These are phyloP conservation scores for Trichosporon ovoides DNA, from an alignment of 1,284 basidiomycete species.

Conservation along the genomic window DNA sequence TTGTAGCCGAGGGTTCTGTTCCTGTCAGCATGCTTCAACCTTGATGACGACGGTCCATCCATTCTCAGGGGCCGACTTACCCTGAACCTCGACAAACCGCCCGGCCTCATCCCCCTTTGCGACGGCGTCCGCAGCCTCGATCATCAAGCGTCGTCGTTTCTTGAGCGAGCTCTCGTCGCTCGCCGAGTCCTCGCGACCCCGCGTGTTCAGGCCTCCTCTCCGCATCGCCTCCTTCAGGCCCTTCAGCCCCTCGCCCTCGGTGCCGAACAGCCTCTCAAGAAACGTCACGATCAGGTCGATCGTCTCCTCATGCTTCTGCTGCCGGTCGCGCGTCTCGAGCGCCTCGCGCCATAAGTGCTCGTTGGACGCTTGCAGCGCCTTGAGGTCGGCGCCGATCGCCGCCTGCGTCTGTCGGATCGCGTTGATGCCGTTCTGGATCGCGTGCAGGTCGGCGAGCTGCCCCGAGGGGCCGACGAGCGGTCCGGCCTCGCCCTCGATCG, in stretches of 20 bases:
- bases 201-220: slow-evolving; percentile 24
- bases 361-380: slow-evolving; percentile 81
- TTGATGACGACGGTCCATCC: background rate
- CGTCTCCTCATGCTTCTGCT: slow-evolving; percentile 93
- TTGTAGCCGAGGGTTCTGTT: slow-evolving; percentile 7
- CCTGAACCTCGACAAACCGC: slow-evolving; percentile 35
- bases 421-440: slow-evolving; percentile 63
- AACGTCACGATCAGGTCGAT: slow-evolving; percentile 94
- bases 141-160: slow-evolving; percentile 44
- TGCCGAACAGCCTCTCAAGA: slow-evolving; percentile 84
- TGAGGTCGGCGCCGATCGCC: slow-evolving; percentile 78
- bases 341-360: slow-evolving; percentile 90
- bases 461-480: slow-evolving; percentile 26
- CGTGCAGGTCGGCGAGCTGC: slow-evolving; percentile 36
- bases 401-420: slow-evolving; percentile 89
- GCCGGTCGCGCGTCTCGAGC: slow-evolving; percentile 66
- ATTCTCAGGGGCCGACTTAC: slow-evolving; percentile 19
- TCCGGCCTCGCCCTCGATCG: slow-evolving; percentile 37
- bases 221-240: slow-evolving; percentile 43
- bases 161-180: slow-evolving; percentile 24
- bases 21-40: background rate
- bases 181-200: slow-evolving; percentile 27
- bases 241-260: slow-evolving; percentile 44
- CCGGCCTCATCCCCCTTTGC: slow-evolving; percentile 21
- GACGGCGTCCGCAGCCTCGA: slow-evolving; percentile 29